These are phyloP conservation scores for Solanum paucissectum DNA, from an alignment of 257 asterid genomes.

Conservation along the genomic window DNA sequence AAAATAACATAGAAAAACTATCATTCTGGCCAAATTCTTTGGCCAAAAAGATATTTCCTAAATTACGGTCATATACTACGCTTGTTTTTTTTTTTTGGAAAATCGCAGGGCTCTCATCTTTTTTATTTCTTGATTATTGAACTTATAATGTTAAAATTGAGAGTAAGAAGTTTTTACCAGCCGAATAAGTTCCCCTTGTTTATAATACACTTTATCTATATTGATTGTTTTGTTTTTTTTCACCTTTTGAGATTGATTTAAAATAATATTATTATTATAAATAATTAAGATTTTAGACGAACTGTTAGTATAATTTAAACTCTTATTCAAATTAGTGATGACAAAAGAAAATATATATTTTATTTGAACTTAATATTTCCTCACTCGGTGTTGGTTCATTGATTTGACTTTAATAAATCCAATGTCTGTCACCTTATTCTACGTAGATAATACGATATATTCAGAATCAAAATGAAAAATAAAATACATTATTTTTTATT, in stretches of 20 bases:
- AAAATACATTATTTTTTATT: background rate
- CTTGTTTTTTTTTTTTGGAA: too few species aligned
- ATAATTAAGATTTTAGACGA: background rate
- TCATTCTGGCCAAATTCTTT: too few species aligned
- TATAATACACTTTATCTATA: too few species aligned
- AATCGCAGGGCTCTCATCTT: too few species aligned
- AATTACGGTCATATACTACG: background rate
- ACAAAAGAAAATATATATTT: background rate
- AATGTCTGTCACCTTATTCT: background rate
- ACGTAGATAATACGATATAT: background rate
- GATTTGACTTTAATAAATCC: background rate
- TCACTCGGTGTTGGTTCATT: background rate
- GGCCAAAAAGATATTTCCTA: too few species aligned
- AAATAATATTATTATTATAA: too few species aligned
- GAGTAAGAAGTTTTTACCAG: background rate
- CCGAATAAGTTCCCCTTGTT: rapidly evolving
- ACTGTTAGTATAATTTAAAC: background rate
- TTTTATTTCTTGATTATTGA: background rate
- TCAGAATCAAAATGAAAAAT: background rate
- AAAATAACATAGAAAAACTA: too few species aligned
- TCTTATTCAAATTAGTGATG: background rate
- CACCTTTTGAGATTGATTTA: too few species aligned
- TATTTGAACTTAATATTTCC: background rate
- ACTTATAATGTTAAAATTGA: too few species aligned
- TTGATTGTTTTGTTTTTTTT: too few species aligned